Percentiles rank a stretch among this genome's conserved stretches.
phyloP scores from a whole-genome alignment of 1,284 basidiomycete genomes.

The Ustilago shanxiensis region DNA sequence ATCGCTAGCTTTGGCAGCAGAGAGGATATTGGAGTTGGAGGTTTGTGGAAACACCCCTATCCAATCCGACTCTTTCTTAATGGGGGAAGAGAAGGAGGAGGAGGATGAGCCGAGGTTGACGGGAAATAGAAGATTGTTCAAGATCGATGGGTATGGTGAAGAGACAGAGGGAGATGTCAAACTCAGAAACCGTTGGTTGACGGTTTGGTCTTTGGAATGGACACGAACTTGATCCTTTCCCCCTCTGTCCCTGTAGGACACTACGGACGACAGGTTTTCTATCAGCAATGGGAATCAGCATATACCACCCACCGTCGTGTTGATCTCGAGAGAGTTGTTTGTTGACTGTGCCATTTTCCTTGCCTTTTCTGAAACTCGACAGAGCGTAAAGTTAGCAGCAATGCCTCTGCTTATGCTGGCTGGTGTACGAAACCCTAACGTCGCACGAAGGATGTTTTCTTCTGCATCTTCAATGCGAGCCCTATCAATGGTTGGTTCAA shows the following conservation, averaged over 20 bases:
- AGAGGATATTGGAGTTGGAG: conserved; percentile 57
- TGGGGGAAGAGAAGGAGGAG: not conserved
- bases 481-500: not conserved
- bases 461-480: not conserved
- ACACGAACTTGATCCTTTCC: conserved; percentile 3
- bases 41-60: conserved; percentile 54
- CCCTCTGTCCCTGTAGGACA: not conserved
- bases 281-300: conserved; percentile 22
- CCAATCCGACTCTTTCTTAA: not conserved
- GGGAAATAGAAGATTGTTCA: conserved; percentile 32
- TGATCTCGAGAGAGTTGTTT: not conserved
- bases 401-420: conserved; percentile 2
- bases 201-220: conserved; percentile 52
- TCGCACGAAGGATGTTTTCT: not conserved
- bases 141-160: conserved; percentile 43
- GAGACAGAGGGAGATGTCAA: conserved; percentile 45
- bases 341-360: conserved; percentile 38
- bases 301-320: too few relatives aligned
- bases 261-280: not conserved
- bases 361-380: conserved; percentile 1
- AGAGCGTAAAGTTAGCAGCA: not conserved
- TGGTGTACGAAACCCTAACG: not conserved
- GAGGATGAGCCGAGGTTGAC: conserved; percentile 42
- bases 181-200: conserved; percentile 52
- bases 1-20: conserved; percentile 17